These are phyloP conservation scores for Lolium multiflorum DNA, from an alignment of 176 grass and related monocot species.

Conservation along the genomic window DNA sequence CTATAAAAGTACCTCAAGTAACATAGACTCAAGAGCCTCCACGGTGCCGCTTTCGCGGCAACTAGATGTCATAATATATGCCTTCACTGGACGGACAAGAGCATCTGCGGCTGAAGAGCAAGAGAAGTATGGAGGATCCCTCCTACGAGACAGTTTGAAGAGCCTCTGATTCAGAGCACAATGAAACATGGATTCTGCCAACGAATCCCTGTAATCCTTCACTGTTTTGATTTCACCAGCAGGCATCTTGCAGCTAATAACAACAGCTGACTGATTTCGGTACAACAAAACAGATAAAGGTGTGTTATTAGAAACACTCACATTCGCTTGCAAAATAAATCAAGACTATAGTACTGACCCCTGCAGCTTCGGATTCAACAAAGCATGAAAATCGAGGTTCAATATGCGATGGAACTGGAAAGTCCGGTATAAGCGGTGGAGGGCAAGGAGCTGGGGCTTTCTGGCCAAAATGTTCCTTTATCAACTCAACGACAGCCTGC, in stretches of 20 bases:
- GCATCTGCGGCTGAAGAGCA: constrained; percentile 91
- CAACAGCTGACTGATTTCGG: constrained; percentile 87
- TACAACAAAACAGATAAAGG: constrained; percentile 41
- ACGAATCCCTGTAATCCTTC: constrained; percentile 88
- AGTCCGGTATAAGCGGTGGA: constrained; percentile 75
- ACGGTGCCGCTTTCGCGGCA: constrained; percentile 92
- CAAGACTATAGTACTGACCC: constrained; percentile 61
- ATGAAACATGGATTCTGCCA: constrained; percentile 97
- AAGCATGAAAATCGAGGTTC: constrained; percentile 98
- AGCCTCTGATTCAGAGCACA: constrained; percentile 97
- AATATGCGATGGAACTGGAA: constrained; percentile 82
- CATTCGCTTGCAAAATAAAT: constrained; percentile 8
- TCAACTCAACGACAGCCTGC: constrained; percentile 90
- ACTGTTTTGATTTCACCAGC: constrained; percentile 85
- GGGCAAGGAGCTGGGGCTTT: constrained; percentile 59
- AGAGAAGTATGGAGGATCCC: constrained; percentile 91
- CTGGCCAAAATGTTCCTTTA: constrained; percentile 92
- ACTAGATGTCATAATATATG: constrained; percentile 98
- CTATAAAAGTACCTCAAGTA: constrained; percentile 77
- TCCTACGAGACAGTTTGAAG: constrained; percentile 94
- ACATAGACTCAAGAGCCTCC: constrained; percentile 92
- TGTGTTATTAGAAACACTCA: constrained; percentile 25
- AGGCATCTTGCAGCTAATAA: constrained; percentile 95
- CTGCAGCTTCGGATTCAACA: constrained; percentile 98
- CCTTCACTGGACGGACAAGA: constrained; percentile 89